phyloP scores from a whole-genome alignment of 371 early-diverging fungal genomes.

The Lichtheimia ornata region DNA sequence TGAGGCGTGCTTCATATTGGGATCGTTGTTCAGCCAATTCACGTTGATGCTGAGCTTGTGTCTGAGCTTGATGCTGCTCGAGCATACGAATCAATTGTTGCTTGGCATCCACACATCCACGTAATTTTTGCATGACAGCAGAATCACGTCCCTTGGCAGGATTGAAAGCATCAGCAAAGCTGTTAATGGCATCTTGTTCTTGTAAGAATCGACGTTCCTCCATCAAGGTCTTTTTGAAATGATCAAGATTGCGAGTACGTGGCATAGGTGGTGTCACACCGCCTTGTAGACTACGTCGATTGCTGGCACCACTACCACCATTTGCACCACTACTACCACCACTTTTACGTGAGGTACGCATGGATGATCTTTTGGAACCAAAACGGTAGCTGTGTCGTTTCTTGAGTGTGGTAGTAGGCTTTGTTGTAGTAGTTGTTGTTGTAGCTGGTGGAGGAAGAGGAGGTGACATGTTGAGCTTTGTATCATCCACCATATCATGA shows the following conservation, averaged over 20 bases:
- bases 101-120: constrained; percentile 26
- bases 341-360: constrained; percentile 9
- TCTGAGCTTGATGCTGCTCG: constrained; percentile 26
- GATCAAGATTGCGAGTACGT: not conserved
- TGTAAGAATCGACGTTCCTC: not conserved
- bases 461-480: not conserved
- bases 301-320: no score
- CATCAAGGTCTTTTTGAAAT: not conserved
- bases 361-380: constrained; percentile 16
- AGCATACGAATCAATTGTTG: constrained; percentile 46
- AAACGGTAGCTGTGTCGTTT: constrained; percentile 25
- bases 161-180: not conserved
- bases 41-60: constrained; percentile 19
- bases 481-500: constrained; percentile 1
- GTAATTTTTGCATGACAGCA: constrained; percentile 7
- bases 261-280: not conserved
- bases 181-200: not conserved
- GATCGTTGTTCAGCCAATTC: constrained; percentile 21
- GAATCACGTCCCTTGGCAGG: constrained; percentile 8
- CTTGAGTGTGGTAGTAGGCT: constrained; percentile 12
- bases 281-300: not conserved
- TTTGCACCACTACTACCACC: not conserved
- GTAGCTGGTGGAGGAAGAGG: constrained; percentile 3
- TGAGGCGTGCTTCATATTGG: constrained; percentile 66
- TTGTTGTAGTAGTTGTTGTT: constrained; percentile 1